phyloP scores from a whole-genome alignment of 225 moss, liverwort and hornwort species.

The Thuidium tamariscinum region DNA sequence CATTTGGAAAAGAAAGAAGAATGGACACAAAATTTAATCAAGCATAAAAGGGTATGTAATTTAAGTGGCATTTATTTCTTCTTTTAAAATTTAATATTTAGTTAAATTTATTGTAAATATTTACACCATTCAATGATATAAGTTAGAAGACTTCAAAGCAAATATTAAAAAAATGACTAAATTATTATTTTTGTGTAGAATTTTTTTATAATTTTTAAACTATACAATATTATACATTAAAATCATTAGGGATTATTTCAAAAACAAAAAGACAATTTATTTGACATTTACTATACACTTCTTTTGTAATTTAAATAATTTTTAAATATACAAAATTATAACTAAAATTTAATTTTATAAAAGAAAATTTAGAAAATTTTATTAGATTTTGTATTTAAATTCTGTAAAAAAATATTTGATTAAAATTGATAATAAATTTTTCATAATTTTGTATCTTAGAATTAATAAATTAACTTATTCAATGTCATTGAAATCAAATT shows the following conservation, averaged over 20 bases:
- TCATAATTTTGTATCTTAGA: not conserved
- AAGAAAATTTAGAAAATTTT: not conserved
- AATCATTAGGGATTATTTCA: too few species aligned
- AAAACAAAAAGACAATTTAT: too few species aligned
- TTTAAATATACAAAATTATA: not conserved
- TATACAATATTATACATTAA: fast-evolving
- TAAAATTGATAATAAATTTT: not conserved
- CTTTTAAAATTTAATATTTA: too few species aligned
- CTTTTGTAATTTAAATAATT: too few species aligned
- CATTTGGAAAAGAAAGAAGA: slow-evolving; percentile 37
- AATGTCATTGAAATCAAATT: too few species aligned
- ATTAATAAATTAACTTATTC: too few species aligned
- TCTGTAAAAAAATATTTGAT: too few species aligned
- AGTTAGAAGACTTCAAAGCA: too few species aligned
- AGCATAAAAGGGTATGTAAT: slow-evolving; percentile 21
- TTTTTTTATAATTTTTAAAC: not conserved
- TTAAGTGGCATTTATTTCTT: not conserved
- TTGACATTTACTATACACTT: fast-evolving
- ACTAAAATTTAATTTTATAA: too few species aligned
- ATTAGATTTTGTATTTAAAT: too few species aligned
- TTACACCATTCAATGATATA: not conserved
- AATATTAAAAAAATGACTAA: not conserved
- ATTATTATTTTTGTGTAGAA: too few species aligned
- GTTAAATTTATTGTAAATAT: not conserved
- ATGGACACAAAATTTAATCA: slow-evolving; percentile 52